Evolutionary conservation across 495 filamentous ascomycete species (phyloP).

Genomic region (Aspergillus incahuasiensis): DNA sequence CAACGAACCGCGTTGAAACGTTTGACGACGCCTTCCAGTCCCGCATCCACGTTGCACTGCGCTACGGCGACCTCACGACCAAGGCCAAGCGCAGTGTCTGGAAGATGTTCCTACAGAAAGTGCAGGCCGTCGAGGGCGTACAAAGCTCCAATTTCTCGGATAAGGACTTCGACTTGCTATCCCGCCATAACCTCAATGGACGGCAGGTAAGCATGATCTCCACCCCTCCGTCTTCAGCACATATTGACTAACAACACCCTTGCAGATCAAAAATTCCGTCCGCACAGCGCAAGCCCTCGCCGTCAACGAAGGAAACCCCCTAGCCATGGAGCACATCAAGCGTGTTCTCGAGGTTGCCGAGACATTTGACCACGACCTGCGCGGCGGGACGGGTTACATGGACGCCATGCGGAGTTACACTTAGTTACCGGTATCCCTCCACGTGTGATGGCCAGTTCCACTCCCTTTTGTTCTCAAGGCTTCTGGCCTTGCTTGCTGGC

Average conservation of each 20-base stretch:
- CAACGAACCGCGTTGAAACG: slow-evolving; percentile 73
- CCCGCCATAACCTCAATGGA: slow-evolving; percentile 75
- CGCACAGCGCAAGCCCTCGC: slow-evolving; percentile 82
- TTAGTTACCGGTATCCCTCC: slow-evolving; percentile 15
- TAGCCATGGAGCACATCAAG: slow-evolving; percentile 79
- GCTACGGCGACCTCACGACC: slow-evolving; percentile 70
- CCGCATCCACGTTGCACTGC: slow-evolving; percentile 68
- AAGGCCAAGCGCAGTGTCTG: slow-evolving; percentile 81
- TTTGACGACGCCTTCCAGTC: slow-evolving; percentile 66
- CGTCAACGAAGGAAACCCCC: slow-evolving; percentile 63
- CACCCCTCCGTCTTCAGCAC: not conserved
- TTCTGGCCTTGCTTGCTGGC: not conserved
- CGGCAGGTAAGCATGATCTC: slow-evolving; percentile 54
- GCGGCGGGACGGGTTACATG: slow-evolving; percentile 57
- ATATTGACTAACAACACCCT: slow-evolving; percentile 8
- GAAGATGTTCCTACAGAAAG: slow-evolving; percentile 76
- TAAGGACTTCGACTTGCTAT: slow-evolving; percentile 61
- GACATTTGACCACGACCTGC: slow-evolving; percentile 74
- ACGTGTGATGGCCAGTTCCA: not conserved
- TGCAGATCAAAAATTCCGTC: slow-evolving; percentile 85
- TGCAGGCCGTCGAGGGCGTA: slow-evolving; percentile 59
- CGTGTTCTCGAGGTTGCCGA: slow-evolving; percentile 77
- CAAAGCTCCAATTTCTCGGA: slow-evolving; percentile 60
- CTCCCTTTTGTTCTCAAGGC: not conserved
- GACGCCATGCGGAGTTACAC: slow-evolving; percentile 52